These are phyloP conservation scores for Colletotrichum incanum DNA, from an alignment of 2,329 filamentous ascomycete genomes.

Conservation along the genomic window DNA sequence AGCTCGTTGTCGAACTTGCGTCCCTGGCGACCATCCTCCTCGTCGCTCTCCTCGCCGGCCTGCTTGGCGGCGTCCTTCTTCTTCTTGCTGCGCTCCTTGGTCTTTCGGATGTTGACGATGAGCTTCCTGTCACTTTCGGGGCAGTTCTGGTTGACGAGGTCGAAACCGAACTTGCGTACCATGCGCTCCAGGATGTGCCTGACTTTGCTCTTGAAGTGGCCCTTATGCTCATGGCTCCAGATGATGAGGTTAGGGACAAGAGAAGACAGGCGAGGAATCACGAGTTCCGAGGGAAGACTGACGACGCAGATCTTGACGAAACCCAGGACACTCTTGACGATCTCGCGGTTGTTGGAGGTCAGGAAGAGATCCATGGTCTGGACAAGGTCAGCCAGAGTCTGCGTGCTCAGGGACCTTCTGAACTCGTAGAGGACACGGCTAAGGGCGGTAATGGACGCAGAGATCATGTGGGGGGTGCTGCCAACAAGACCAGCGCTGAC, in stretches of 20 bases:
- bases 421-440: conserved; percentile 96
- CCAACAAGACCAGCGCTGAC: conserved; percentile 95
- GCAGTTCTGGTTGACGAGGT: conserved; percentile 83
- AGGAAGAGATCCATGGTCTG: conserved; percentile 97
- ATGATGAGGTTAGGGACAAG: conserved; percentile 93
- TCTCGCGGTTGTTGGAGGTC: conserved; percentile 96
- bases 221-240: conserved; percentile 99
- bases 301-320: conserved; percentile 98
- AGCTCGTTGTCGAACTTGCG: conserved; percentile 91
- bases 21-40: conserved; percentile 65
- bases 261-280: conserved; percentile 82
- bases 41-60: conserved; percentile 71
- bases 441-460: conserved; percentile 94
- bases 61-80: conserved; percentile 82
- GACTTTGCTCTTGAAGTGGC: conserved; percentile 95
- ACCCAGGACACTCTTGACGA: conserved; percentile 93
- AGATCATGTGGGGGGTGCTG: conserved; percentile 96
- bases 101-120: conserved; percentile 95
- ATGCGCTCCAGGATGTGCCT: conserved; percentile 98
- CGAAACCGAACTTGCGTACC: conserved; percentile 90
- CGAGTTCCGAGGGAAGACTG: conserved; percentile 82
- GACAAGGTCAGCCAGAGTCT: conserved; percentile 86
- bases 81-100: conserved; percentile 90
- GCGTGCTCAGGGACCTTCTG: conserved; percentile 76
- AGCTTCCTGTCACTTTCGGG: conserved; percentile 92